A percentile compares a stretch with the other conserved stretches of the same genome.
These are phyloP conservation scores for Boletus barrowsii DNA, from an alignment of 768 basidiomycete species.

Conservation along the genomic window DNA sequence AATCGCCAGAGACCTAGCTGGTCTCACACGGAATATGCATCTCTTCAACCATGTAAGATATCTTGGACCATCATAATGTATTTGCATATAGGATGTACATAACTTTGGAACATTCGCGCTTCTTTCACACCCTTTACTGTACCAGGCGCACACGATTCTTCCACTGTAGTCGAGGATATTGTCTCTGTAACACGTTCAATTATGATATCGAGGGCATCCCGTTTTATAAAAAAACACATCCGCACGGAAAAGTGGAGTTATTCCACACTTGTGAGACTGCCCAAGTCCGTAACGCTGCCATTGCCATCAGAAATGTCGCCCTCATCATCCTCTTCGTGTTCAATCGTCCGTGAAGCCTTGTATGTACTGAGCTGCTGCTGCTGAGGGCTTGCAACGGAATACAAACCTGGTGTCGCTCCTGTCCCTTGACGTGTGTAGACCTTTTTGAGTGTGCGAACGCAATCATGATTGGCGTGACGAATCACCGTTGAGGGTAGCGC, in stretches of 20 bases:
- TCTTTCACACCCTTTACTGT: not conserved
- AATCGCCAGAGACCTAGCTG: conserved; percentile 16
- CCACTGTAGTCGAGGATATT: not conserved
- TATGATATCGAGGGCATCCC: not conserved
- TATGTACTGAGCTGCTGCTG: conserved; percentile 18
- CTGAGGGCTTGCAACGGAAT: conserved; percentile 19
- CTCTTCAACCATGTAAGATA: conserved; percentile 2
- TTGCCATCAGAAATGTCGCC: conserved; percentile 38
- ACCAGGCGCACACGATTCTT: not conserved
- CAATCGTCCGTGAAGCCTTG: conserved; percentile 16
- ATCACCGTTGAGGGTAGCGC: conserved; percentile 47
- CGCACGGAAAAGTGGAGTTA: conserved; percentile 16
- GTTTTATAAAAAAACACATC: not conserved
- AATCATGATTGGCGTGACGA: conserved; percentile 40
- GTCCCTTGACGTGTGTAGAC: conserved; percentile 31
- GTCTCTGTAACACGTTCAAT: conserved; percentile 1
- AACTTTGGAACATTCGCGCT: not conserved
- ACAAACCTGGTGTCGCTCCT: conserved; percentile 22
- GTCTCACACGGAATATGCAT: not conserved
- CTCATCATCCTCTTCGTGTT: conserved; percentile 18
- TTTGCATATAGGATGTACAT: conserved; percentile 5
- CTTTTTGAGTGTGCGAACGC: conserved; percentile 36
- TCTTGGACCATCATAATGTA: conserved; percentile 5
- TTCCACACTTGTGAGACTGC: conserved; percentile 53
- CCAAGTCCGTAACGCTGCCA: conserved; percentile 39